These are phyloP conservation scores for Aquilaria yunnanensis DNA, from an alignment of 345 rosid genomes.

Conservation along the genomic window DNA sequence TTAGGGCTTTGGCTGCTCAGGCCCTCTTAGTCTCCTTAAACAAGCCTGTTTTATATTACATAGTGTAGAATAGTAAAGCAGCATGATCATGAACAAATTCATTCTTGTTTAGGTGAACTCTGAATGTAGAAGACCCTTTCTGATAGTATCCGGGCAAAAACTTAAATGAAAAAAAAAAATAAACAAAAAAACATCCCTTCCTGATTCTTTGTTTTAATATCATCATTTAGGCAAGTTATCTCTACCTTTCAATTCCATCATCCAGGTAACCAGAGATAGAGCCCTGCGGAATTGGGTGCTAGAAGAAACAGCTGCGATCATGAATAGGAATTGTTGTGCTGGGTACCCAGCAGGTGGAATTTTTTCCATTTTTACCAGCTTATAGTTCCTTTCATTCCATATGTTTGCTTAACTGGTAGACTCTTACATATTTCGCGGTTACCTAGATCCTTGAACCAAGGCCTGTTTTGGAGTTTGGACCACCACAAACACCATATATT, in stretches of 20 bases:
- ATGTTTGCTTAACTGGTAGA: constrained; percentile 3
- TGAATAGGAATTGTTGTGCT: constrained; percentile 73
- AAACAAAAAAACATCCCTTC: not conserved
- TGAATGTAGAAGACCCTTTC: constrained; percentile 1
- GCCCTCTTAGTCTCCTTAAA: no score
- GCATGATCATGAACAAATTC: no score
- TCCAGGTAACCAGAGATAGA: constrained; percentile 90
- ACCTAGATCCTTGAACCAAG: constrained; percentile 80
- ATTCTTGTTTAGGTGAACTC: not conserved
- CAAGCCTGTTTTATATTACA: no score
- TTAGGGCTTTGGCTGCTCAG: no score
- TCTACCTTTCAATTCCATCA: constrained; percentile 10
- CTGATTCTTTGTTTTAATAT: not conserved
- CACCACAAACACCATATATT: constrained; percentile 68
- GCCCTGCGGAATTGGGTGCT: constrained; percentile 76
- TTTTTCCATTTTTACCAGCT: not conserved
- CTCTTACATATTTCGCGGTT: constrained; percentile 16
- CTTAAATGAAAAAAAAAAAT: no score
- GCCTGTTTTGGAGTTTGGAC: constrained; percentile 45
- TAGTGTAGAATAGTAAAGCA: no score
- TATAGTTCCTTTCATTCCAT: not conserved
- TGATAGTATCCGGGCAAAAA: no score
- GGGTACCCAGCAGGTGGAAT: constrained; percentile 96
- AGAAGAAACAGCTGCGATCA: constrained; percentile 71
- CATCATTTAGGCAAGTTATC: not conserved